Evolutionary conservation across 2,329 filamentous ascomycete genomes (phyloP).

Genomic region (Incumbomyces lentus): DNA sequence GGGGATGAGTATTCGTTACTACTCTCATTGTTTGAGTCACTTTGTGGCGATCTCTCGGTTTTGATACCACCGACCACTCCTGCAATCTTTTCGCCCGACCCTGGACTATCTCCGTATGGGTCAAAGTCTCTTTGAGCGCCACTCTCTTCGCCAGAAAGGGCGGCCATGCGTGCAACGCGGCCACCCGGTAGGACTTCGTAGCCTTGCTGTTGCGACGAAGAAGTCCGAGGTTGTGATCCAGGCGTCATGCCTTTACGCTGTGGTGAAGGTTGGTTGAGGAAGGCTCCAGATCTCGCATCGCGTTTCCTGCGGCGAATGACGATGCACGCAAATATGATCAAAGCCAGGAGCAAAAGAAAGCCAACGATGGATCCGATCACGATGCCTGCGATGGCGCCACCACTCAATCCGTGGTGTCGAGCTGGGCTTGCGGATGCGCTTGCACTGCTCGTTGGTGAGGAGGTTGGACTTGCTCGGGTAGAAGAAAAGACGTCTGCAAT

Average conservation of each 20-base stretch:
- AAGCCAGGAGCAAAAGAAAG: conserved; percentile 55
- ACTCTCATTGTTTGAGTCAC: conserved; percentile 62
- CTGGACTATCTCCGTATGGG: conserved; percentile 60
- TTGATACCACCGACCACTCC: conserved; percentile 40
- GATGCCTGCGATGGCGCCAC: conserved; percentile 84
- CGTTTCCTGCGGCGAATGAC: conserved; percentile 47
- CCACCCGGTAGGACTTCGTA: conserved; percentile 75
- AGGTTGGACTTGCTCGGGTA: conserved; percentile 49
- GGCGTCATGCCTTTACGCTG: conserved; percentile 35
- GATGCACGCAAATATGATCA: conserved; percentile 52
- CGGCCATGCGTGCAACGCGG: conserved; percentile 90
- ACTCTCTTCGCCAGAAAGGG: conserved; percentile 55
- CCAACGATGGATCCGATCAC: conserved; percentile 71
- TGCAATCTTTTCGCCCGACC: conserved; percentile 48
- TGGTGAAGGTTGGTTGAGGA: conserved; percentile 85
- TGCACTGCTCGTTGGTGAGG: conserved; percentile 54
- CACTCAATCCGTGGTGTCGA: conserved; percentile 50
- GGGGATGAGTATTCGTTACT: conserved; percentile 74
- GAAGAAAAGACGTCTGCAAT: conserved; percentile 53
- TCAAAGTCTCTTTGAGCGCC: conserved; percentile 47
- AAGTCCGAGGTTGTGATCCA: conserved; percentile 32
- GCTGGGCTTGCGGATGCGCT: conserved; percentile 37
- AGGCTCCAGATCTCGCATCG: conserved; percentile 55
- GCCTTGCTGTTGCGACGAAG: conserved; percentile 32
- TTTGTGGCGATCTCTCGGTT: conserved; percentile 81